Evolutionary conservation across 768 basidiomycete genomes (phyloP).

Genomic region (Lyophyllum atratum): DNA sequence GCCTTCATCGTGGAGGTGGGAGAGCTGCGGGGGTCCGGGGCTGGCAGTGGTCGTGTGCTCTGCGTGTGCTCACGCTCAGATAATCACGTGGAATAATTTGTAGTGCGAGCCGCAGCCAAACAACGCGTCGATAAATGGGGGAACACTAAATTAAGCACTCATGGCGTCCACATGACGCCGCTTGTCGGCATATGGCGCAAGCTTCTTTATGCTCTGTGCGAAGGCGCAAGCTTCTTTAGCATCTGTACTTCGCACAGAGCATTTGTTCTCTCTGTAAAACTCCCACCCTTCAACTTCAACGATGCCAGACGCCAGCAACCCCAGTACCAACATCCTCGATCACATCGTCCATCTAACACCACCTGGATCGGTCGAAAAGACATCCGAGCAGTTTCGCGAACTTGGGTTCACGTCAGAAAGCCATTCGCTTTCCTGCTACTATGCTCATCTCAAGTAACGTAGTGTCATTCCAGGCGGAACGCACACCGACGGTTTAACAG

Average conservation of each 20-base stretch:
- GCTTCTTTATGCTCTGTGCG: too few relatives aligned
- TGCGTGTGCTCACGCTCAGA: not conserved
- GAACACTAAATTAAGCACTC: too few relatives aligned
- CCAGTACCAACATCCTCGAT: constrained; percentile 47
- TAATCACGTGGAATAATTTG: not conserved
- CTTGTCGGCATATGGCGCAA: constrained; percentile 10
- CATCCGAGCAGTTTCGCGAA: constrained; percentile 52
- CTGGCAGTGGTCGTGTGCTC: too few relatives aligned
- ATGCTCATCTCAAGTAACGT: not conserved
- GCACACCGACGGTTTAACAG: constrained; percentile 63
- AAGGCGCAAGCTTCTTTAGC: too few relatives aligned
- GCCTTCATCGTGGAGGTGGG: constrained; percentile 16
- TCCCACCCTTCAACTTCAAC: not conserved
- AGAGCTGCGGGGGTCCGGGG: not conserved
- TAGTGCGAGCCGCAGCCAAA: not conserved
- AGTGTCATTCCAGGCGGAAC: constrained; percentile 71
- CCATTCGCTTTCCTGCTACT: not conserved
- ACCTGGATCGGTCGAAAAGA: constrained; percentile 53
- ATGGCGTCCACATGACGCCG: too few relatives aligned
- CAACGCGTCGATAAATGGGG: not conserved
- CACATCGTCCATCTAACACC: constrained; percentile 76
- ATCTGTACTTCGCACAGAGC: not conserved
- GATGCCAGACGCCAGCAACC: constrained; percentile 21
- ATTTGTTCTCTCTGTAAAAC: too few relatives aligned
- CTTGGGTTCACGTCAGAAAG: constrained; percentile 65